Base-by-base conservation (phyloP, 371 early-diverging fungal genomes). In the Lichtheimia corymbifera region DNA sequence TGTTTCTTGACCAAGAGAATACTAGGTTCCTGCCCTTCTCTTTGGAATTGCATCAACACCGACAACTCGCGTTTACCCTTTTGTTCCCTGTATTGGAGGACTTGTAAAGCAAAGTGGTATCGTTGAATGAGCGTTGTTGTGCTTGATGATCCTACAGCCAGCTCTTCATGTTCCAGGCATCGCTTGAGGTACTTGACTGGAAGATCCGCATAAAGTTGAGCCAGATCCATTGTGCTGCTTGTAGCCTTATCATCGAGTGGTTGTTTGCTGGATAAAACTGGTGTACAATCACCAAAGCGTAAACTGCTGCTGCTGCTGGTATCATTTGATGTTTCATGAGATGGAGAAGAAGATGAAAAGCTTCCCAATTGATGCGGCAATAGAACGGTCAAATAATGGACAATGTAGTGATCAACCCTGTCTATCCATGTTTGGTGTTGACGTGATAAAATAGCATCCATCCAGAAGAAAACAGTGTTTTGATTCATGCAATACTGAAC, bases 151-250 rank as follows among this genome's bases (percentile, higher is more conserved):
- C 72, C 73, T 6, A 72, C 74, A 25, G 70, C 66, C 18, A 78
- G 56, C 13, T 65, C 64, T 6, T 58, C 58, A 55, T 74, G 73
- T 50, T 78, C 79, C 25, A 78, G 43, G 47, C 75, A 74, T 7
- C 67, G 67, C 44, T 71, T 73, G 67, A 78, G 64, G 27, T 74
- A 68, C 50, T 68, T 57, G 53, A 63, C 60, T 42, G 79, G 79
- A 20, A 78, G 50, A 18, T 58, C 43, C 22, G 79, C 63, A 56
- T 73, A 78, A 11, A 70, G 49, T 14, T 61, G 58, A 5, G 73
- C 73, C 62, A 74, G 44, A 13, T 73, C 73, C 42, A 54, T 67
- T 13, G 67, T 59, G 9, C 9, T 35, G 11, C 35, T 35, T 2
- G 11, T 35, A 35, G 6, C 0, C 4, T 5, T 70, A 74, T 9